Base-by-base conservation (phyloP, 345 rosid species). In the Sapria himalayana region DNA sequence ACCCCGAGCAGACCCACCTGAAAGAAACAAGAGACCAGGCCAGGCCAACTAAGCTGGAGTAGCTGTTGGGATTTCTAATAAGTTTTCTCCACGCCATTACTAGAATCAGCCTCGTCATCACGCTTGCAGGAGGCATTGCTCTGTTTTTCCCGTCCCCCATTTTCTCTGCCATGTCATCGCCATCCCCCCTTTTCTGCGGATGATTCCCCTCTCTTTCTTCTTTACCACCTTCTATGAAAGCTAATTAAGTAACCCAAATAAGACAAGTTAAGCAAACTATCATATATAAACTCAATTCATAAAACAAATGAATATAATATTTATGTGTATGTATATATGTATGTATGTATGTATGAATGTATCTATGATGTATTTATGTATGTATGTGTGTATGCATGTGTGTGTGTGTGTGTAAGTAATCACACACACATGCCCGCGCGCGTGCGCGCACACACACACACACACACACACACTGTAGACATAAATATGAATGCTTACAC, bases 81-180 rank as follows among this genome's bases (percentile, higher is more conserved):
- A 89, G 92, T 62, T 89, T 89, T 37, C 99, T 89, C 99, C 99
- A 89, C 21, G 84, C 99, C 99, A 89, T 89, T 41, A 89, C 84
- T 38, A 89, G 65, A 9, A 89, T 89, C 1, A 89, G 93, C 71
- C 94, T 89, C 45, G 99, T 89, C 93, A 89, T 79, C 3, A 89
- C 99, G 57, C 92, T 78, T 29, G 93, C 66, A 16, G 99, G 93
- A 22, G 99, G 99, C 99, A 84, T 84, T 9, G 74, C 25, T 48
- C 71, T 84, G 24, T 76, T 22, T 38, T 77, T 79, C 0, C 67
- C 76, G 53, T 16, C 70, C 64, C 59, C 71, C 0, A 51, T 63
- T 44, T 74, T 58, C 13, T 72, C 82, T 15, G 70, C 67, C 25
- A 33, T 36, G 9, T 67, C 74, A 21, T 52, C 53, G 17, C 59